Conservation (phyloP, 108 stramenopile species). For the Conticribra guillardii region DNA sequence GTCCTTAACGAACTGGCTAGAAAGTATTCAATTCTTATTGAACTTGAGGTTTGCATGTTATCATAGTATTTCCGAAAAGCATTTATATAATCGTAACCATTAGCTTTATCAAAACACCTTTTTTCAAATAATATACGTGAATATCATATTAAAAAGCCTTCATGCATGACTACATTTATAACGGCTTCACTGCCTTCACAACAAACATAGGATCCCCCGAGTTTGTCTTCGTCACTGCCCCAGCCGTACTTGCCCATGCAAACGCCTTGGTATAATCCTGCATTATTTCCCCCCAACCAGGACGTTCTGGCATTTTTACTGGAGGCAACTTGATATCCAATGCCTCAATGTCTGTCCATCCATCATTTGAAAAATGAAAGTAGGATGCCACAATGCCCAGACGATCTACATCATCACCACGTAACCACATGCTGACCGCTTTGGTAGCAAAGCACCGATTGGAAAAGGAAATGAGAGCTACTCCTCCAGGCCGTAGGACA, state of each 20-base stretch:
- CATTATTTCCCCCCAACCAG: conserved; percentile 57
- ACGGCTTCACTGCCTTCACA: conserved; percentile 65
- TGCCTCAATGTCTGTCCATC: conserved; percentile 67
- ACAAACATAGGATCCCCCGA: conserved; percentile 78
- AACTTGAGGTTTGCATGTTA: no score
- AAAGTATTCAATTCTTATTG: no score
- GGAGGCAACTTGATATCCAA: conserved; percentile 58
- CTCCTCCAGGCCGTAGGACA: conserved; percentile 70
- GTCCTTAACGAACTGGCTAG: no score
- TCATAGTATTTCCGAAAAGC: no score
- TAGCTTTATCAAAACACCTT: no score
- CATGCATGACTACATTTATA: not conserved
- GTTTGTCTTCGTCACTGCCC: conserved; percentile 58
- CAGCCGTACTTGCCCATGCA: conserved; percentile 73
- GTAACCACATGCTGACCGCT: conserved; percentile 82
- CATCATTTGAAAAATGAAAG: conserved; percentile 62
- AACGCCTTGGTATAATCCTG: conserved; percentile 54
- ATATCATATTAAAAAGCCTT: no score
- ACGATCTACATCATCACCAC: conserved; percentile 74
- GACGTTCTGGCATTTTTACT: conserved; percentile 47
- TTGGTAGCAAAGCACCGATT: conserved; percentile 86
- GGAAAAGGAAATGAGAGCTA: conserved; percentile 65
- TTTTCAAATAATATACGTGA: no score
- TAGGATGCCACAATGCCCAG: conserved; percentile 75
- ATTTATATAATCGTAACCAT: no score